Percentiles rank a stretch among this genome's conserved stretches.
Evolutionary conservation across 2,329 filamentous ascomycete species (phyloP).

Genomic region (Neoscytalidium dimidiatum): DNA sequence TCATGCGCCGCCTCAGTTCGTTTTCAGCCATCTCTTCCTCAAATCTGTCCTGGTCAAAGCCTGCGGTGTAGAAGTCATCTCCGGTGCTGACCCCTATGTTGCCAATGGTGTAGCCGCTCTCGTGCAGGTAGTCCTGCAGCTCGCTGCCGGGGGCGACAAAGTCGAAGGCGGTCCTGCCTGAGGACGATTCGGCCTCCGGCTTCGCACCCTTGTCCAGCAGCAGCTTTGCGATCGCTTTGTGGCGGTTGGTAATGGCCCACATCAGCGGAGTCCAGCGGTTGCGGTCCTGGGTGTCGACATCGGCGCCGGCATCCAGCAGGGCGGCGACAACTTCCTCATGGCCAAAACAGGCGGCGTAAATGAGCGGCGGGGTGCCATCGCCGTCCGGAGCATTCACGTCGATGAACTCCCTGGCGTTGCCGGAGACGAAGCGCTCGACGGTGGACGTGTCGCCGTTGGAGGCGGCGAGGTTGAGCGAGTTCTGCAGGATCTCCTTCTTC

Average conservation of each 20-base stretch:
- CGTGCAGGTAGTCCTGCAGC: conserved; percentile 91
- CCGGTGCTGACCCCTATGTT: conserved; percentile 67
- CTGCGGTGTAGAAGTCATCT: conserved; percentile 92
- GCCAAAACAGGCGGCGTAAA: conserved; percentile 97
- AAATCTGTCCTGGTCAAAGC: conserved; percentile 89
- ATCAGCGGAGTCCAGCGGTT: conserved; percentile 98
- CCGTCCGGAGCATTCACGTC: conserved; percentile 88
- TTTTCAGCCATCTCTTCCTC: conserved; percentile 98
- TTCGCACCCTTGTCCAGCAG: conserved; percentile 91
- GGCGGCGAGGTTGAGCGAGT: conserved; percentile 88
- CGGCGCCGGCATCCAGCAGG: conserved; percentile 80
- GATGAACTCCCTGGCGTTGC: conserved; percentile 72
- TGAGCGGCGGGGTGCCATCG: conserved; percentile 92
- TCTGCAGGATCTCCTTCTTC: conserved; percentile 81
- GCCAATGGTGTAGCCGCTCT: conserved; percentile 89
- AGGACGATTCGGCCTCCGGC: conserved; percentile 93
- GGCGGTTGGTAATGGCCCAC: conserved; percentile 99
- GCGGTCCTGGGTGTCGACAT: conserved; percentile 90
- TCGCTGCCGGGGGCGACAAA: conserved; percentile 95
- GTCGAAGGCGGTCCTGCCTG: conserved; percentile 90
- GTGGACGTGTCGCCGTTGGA: conserved; percentile 91
- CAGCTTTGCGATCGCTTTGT: conserved; percentile 92
- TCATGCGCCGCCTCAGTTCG: conserved; percentile 93
- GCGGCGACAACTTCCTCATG: conserved; percentile 86
- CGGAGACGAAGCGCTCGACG: conserved; percentile 73